Evolutionary conservation across 345 rosid species (phyloP).

Genomic region (Trapa incisa): DNA sequence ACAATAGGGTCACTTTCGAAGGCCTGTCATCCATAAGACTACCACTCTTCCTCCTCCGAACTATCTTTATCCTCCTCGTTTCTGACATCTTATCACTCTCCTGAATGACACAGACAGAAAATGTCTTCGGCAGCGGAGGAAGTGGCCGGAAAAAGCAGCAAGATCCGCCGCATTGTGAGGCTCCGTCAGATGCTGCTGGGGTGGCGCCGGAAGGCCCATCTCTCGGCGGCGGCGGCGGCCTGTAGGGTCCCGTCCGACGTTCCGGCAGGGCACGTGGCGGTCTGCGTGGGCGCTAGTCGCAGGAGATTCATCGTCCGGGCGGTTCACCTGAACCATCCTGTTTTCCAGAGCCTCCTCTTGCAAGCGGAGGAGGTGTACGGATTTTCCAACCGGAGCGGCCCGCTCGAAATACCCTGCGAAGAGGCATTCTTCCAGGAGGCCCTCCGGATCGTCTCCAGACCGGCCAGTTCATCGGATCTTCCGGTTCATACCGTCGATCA

Average conservation of each 20-base stretch:
- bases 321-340: slow-evolving; percentile 77
- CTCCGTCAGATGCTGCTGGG: slow-evolving; percentile 77
- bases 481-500: slow-evolving; percentile 18
- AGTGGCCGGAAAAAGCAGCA: slow-evolving; percentile 63
- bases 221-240: slow-evolving; percentile 24
- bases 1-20: background rate
- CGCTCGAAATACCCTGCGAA: slow-evolving; percentile 69
- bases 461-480: slow-evolving; percentile 21
- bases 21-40: background rate
- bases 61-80: background rate
- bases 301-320: slow-evolving; percentile 77
- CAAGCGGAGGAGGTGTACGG: slow-evolving; percentile 91
- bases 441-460: slow-evolving; percentile 46
- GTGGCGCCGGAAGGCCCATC: slow-evolving; percentile 64
- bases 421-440: slow-evolving; percentile 73
- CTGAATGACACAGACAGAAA: slow-evolving; percentile 2
- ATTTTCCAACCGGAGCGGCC: slow-evolving; percentile 68
- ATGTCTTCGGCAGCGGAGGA: slow-evolving; percentile 29
- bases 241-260: slow-evolving; percentile 57
- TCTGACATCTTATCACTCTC: background rate
- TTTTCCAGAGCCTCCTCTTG: slow-evolving; percentile 42
- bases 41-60: background rate
- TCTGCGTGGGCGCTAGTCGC: slow-evolving; percentile 46
- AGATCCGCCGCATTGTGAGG: slow-evolving; percentile 85
- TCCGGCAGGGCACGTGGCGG: slow-evolving; percentile 82